Base-by-base conservation (phyloP, 495 filamentous ascomycete genomes). In the Usnea hakonensis region DNA sequence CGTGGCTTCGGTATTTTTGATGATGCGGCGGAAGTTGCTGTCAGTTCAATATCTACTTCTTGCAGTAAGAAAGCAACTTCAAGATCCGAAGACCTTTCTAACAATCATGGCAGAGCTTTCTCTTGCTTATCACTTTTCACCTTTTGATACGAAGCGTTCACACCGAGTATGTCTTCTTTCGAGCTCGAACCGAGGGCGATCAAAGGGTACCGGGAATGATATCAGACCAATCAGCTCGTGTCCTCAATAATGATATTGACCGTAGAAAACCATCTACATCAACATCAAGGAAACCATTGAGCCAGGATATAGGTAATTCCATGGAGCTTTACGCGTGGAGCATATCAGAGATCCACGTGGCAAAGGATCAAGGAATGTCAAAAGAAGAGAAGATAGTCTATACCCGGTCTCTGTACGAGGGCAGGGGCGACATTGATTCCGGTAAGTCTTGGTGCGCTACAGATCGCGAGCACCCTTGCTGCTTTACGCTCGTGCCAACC, bases 211-310 rank as follows among this genome's bases (percentile, higher is more conserved):
- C 35, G 35, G 35, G 35, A 36, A 36, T 36, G 35, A 36, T 36
- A 36, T 36, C 35, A 36, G 35, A 36, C 35, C 35, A 36, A 36
- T 36, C 35, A 36, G 35, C 35, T 36, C 35, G 35, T 36, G 35
- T 36, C 35, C 35, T 36, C 35, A 36, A 36, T 36, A 36, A 36
- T 36, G 35, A 36, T 36, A 36, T 36, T 36, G 35, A 36, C 35
- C 35, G 35, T 36, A 36, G 35, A 36, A 36, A 36, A 36, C 35
- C 35, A 36, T 36, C 35, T 50, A 50, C 44, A 50, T 50, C 44
- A 50, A 50, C 44, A 50, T 50, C 44, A 50, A 50, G 44, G 44
- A 50, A 50, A 50, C 44, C 26, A 50, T 50, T 50, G 44, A 50
- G 44, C 44, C 44, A 28, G 19, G 44, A 50, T 28, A 50, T 28